Percentiles rank a stretch among this genome's conserved stretches.
phyloP scores from a whole-genome alignment of 257 asterid genomes.

The Solanum pennellii region DNA sequence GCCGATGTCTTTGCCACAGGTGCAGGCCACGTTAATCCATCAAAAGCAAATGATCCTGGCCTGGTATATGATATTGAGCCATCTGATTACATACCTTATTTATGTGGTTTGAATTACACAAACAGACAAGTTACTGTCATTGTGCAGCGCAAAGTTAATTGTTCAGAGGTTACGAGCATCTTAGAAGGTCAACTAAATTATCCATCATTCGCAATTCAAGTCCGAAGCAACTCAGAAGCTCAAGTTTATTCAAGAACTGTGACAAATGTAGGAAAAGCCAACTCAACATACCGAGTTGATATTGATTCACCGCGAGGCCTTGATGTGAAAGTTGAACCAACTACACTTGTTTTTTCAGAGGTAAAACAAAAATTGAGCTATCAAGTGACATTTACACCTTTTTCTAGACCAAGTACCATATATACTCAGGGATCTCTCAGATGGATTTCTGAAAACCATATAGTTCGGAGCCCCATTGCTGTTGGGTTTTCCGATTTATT shows the following conservation, averaged over 20 bases:
- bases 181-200: slow-evolving; percentile 22
- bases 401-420: background rate
- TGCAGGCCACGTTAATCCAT: slow-evolving; percentile 24
- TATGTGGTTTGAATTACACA: slow-evolving; percentile 15
- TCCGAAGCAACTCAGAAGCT: background rate
- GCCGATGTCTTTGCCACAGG: slow-evolving; percentile 22
- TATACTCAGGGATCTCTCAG: slow-evolving; percentile 14
- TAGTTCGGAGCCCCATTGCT: slow-evolving; percentile 13
- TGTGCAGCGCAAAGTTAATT: background rate
- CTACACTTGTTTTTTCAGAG: background rate
- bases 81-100: slow-evolving; percentile 9
- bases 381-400: slow-evolving; percentile 3
- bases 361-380: slow-evolving; percentile 6
- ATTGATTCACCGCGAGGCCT: slow-evolving; percentile 3
- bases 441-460: slow-evolving; percentile 13
- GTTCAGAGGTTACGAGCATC: background rate
- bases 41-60: slow-evolving; percentile 20
- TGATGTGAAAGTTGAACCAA: slow-evolving; percentile 5
- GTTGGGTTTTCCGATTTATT: background rate
- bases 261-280: slow-evolving; percentile 24
- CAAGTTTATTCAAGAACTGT: slow-evolving; percentile 22
- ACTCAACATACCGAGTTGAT: slow-evolving; percentile 4
- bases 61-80: slow-evolving; percentile 18
- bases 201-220: slow-evolving; percentile 17
- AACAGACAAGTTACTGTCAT: background rate